phyloP scores from a whole-genome alignment of 2,329 filamentous ascomycete genomes.

The Fusarium buharicum region DNA sequence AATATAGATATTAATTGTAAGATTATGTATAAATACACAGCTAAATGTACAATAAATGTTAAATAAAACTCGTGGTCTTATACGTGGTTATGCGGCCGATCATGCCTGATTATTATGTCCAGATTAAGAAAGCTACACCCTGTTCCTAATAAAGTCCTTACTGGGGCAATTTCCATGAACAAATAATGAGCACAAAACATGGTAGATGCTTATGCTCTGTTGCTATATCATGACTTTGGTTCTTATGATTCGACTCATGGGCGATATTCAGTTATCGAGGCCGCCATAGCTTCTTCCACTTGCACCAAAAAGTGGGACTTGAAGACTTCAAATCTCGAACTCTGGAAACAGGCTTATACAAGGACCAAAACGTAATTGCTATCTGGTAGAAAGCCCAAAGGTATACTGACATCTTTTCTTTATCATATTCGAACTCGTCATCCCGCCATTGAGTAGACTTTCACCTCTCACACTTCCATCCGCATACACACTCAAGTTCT shows the following conservation, averaged over 20 bases:
- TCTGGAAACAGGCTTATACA: background rate
- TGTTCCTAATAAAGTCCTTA: no score
- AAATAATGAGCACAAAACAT: no score
- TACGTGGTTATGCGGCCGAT: no score
- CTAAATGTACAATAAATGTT: background rate
- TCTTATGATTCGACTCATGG: background rate
- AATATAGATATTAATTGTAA: slow-evolving; percentile 44
- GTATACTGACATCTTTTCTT: background rate
- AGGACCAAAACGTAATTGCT: background rate
- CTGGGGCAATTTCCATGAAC: no score
- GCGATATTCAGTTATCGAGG: slow-evolving; percentile 49
- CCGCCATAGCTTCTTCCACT: slow-evolving; percentile 2
- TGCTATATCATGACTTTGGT: background rate
- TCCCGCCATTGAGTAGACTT: fast-evolving
- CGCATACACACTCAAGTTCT: background rate
- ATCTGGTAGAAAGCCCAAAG: background rate
- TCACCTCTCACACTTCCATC: background rate
- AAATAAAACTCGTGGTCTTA: background rate
- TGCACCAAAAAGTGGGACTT: slow-evolving; percentile 36
- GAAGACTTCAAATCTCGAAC: slow-evolving; percentile 35
- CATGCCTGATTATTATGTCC: no score
- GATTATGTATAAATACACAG: slow-evolving; percentile 22
- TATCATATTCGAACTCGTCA: fast-evolving
- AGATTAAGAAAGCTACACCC: no score
- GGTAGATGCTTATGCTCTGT: background rate